phyloP scores from a whole-genome alignment of 306 rosid species.

The Coriaria nepalensis region DNA sequence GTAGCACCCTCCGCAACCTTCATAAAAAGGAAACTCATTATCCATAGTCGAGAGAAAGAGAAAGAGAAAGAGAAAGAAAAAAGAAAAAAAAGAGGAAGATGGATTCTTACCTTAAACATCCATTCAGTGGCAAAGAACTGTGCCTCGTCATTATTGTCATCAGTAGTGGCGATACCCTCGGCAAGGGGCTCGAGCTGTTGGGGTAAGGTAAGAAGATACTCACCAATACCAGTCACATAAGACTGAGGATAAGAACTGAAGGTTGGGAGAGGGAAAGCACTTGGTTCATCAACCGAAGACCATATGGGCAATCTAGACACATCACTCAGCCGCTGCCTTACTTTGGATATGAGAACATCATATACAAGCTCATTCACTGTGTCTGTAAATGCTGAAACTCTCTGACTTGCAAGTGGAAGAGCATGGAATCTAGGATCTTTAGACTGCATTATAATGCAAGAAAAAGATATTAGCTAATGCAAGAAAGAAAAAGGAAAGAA shows the following conservation, averaged over 20 bases:
- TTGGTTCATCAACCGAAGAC: slow-evolving; percentile 82
- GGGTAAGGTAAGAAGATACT: slow-evolving; percentile 91
- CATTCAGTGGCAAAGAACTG: slow-evolving; percentile 99
- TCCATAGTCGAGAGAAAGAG: too few relatives aligned
- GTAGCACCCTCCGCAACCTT: slow-evolving; percentile 99
- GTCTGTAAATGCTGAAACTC: slow-evolving; percentile 86
- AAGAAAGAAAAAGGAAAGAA: not conserved
- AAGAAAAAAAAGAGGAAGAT: not conserved
- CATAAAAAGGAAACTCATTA: not conserved
- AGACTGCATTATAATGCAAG: slow-evolving; percentile 46
- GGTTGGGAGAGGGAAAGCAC: slow-evolving; percentile 74
- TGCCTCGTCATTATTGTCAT: slow-evolving; percentile 70
- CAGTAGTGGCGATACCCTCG: slow-evolving; percentile 78
- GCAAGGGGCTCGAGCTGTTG: slow-evolving; percentile 98
- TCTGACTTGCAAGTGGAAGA: slow-evolving; percentile 86
- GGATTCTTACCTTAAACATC: slow-evolving; percentile 82
- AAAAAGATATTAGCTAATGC: slow-evolving; percentile 10
- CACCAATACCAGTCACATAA: slow-evolving; percentile 80
- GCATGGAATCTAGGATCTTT: slow-evolving; percentile 99
- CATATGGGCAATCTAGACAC: slow-evolving; percentile 79
- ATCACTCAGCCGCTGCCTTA: slow-evolving; percentile 80
- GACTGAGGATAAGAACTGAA: slow-evolving; percentile 93
- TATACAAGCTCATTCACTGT: slow-evolving; percentile 92
- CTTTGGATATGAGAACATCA: slow-evolving; percentile 97
- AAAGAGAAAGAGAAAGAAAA: too few relatives aligned